Evolutionary conservation across 768 basidiomycete genomes (phyloP).

Genomic region (Leucosporidium scottii): DNA sequence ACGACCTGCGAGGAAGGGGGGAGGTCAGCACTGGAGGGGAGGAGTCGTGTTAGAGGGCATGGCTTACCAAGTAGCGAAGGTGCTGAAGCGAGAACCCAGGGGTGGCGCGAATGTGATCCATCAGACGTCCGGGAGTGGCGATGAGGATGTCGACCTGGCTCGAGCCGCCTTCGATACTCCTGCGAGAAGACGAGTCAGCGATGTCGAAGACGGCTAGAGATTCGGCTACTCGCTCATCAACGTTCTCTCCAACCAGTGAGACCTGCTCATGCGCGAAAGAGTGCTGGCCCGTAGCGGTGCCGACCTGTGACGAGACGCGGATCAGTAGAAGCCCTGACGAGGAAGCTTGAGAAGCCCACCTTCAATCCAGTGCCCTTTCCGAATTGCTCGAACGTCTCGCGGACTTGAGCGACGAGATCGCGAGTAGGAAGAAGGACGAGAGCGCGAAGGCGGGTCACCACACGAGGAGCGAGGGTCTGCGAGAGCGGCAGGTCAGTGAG

Average conservation of each 20-base stretch:
- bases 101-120: slow-evolving; percentile 84
- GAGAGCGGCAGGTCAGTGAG: not conserved
- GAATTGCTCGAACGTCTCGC: slow-evolving; percentile 80
- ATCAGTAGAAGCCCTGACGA: not conserved
- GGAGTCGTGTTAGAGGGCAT: no score
- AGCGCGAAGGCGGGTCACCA: slow-evolving; percentile 77
- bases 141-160: slow-evolving; percentile 90
- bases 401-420: slow-evolving; percentile 84
- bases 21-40: not conserved
- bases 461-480: slow-evolving; percentile 62
- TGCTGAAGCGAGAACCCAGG: slow-evolving; percentile 88
- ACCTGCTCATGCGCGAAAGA: slow-evolving; percentile 87
- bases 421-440: slow-evolving; percentile 86
- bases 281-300: slow-evolving; percentile 84
- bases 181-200: not conserved
- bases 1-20: slow-evolving; percentile 57
- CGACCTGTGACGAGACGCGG: slow-evolving; percentile 47
- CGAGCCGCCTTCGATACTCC: slow-evolving; percentile 70
- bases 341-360: slow-evolving; percentile 45
- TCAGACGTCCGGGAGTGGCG: slow-evolving; percentile 89
- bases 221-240: slow-evolving; percentile 48
- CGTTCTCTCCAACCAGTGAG: slow-evolving; percentile 61
- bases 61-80: slow-evolving; percentile 81
- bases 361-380: slow-evolving; percentile 79
- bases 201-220: not conserved